Percentiles rank a stretch among this genome's conserved stretches.
phyloP scores from a whole-genome alignment of 495 filamentous ascomycete genomes.

The Neurospora sp. region DNA sequence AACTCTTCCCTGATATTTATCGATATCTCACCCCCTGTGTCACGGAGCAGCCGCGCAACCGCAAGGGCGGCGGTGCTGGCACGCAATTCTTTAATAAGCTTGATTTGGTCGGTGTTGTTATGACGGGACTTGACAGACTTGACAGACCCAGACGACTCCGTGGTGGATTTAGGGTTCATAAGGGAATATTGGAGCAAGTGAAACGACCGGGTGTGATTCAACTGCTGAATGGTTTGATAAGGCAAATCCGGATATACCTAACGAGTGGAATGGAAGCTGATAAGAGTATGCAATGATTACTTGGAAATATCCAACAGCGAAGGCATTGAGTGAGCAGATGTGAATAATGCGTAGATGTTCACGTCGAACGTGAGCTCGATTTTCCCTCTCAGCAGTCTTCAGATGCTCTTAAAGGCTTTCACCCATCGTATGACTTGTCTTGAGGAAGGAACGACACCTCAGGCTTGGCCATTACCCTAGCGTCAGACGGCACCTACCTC shows the following conservation, averaged over 20 bases:
- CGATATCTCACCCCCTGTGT: neutral
- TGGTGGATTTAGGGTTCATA: neutral
- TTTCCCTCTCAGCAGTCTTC: neutral
- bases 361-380: neutral
- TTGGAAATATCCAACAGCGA: neutral
- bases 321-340: neutral
- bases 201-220: neutral
- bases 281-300: neutral
- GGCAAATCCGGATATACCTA: neutral
- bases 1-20: neutral
- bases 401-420: neutral
- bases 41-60: neutral
- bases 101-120: neutral
- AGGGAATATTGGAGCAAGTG: neutral
- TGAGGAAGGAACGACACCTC: neutral
- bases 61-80: neutral
- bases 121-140: neutral
- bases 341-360: neutral
- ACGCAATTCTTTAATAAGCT: neutral
- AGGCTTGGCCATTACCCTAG: neutral
- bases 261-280: neutral
- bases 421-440: neutral
- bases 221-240: neutral
- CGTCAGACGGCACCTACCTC: neutral
- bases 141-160: neutral